phyloP scores from a whole-genome alignment of 768 basidiomycete genomes.

The Vishniacozyma victoriae region DNA sequence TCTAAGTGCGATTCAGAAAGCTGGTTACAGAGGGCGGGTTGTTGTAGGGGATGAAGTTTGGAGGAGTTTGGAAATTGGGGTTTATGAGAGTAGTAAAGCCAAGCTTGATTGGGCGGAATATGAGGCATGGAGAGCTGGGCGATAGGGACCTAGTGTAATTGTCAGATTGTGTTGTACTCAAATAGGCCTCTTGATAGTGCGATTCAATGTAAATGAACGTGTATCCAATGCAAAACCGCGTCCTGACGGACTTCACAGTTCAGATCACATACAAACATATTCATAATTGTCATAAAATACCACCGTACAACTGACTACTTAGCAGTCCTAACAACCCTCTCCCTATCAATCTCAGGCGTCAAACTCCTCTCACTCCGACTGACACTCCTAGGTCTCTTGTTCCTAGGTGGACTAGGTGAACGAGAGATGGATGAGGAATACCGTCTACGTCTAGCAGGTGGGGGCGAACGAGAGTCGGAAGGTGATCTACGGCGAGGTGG shows the following conservation, averaged over 20 bases:
- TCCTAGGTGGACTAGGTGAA: slow-evolving; percentile 12
- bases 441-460: slow-evolving; percentile 18
- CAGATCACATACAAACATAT: too few species aligned
- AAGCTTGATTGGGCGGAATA: slow-evolving; percentile 28
- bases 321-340: slow-evolving; percentile 27
- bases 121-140: slow-evolving; percentile 20
- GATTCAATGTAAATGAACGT: too few species aligned
- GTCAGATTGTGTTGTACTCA: too few species aligned
- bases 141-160: too few species aligned
- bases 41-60: slow-evolving; percentile 33
- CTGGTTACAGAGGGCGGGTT: slow-evolving; percentile 56
- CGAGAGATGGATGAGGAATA: slow-evolving; percentile 8
- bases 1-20: slow-evolving; percentile 86
- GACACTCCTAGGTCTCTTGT: slow-evolving; percentile 1
- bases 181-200: too few species aligned
- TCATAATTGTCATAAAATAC: too few species aligned
- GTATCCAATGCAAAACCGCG: too few species aligned
- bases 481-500: slow-evolving; percentile 13
- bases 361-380: slow-evolving; percentile 31
- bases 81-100: slow-evolving; percentile 42
- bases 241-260: too few species aligned
- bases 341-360: slow-evolving; percentile 27
- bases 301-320: too few species aligned
- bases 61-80: slow-evolving; percentile 31
- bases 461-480: slow-evolving; percentile 26